A percentile compares a stretch with the other conserved stretches of the same genome.
These are phyloP conservation scores for Strigomonas galati DNA, from an alignment of 208 protist genomes.

Conservation along the genomic window DNA sequence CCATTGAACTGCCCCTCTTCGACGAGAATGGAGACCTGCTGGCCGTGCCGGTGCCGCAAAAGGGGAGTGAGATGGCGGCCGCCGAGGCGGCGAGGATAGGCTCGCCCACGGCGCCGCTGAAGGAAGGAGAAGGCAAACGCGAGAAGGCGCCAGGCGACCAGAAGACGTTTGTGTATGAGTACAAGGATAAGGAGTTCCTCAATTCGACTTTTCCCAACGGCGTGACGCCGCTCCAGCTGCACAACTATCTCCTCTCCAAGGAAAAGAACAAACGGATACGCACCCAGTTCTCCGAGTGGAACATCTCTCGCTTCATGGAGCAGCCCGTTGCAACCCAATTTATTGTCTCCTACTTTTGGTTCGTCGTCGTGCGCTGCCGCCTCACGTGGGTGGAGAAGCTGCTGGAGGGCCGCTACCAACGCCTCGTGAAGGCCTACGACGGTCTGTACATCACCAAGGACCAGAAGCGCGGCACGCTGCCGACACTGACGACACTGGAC, in stretches of 20 bases:
- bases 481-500: conserved; percentile 20
- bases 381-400: conserved; percentile 36
- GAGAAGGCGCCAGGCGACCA: too few relatives aligned
- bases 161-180: neutral
- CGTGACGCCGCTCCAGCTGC: conserved; percentile 22
- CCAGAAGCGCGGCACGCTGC: conserved; percentile 19
- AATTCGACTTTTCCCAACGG: conserved; percentile 17
- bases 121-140: neutral
- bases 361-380: conserved; percentile 46
- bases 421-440: conserved; percentile 35
- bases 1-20: conserved; percentile 16
- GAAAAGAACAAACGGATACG: conserved; percentile 33
- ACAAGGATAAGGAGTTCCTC: neutral
- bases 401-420: conserved; percentile 43
- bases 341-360: conserved; percentile 64
- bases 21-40: conserved; percentile 11
- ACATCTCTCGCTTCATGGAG: conserved; percentile 45
- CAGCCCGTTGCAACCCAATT: conserved; percentile 37
- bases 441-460: conserved; percentile 31
- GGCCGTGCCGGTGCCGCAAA: neutral
- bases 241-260: conserved; percentile 31
- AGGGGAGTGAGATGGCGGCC: neutral
- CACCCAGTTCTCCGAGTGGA: conserved; percentile 39
- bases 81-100: neutral
- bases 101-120: neutral